Evolutionary conservation across 192 early-diverging fungal genomes (phyloP), one percentile per base, ranked within the genome.

Genomic region (Neocallimastix lanati): DNA sequence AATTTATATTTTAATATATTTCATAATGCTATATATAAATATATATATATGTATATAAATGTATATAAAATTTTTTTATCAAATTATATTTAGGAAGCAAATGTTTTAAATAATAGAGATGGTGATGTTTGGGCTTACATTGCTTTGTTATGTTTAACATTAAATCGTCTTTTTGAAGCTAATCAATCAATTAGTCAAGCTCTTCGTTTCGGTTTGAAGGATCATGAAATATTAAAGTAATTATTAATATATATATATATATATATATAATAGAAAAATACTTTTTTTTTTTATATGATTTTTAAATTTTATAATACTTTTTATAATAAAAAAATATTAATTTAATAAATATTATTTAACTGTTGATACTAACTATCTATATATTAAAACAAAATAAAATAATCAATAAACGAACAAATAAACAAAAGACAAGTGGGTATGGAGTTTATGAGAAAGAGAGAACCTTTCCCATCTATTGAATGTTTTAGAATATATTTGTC

Each of bases 71-170:
- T n/a, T n/a, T n/a, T n/a, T n/a, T n/a, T n/a, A n/a, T n/a, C n/a
- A n/a, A n/a, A n/a, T n/a, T 58, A 29, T 21, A 81, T 12, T 3
- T 76, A 90, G 88, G 88, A 90, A 84, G 88, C 88, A n/a, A 90
- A 90, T 83, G 83, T 88, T 13, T 81, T 88, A 14, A 90, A 90
- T 80, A 87, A 90, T 80, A 79, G 86, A 12, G 85, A 90, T 77
- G 80, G 84, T 40, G 87, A 90, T 33, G 87, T 88, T 25, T 90
- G 88, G 88, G 87, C 83, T 18, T 81, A 87, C 81, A 78, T 90
- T 12, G 79, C 88, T 3, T 77, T 87, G 11, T 78, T 90, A 29
- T 88, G 85, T 33, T 76, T 90, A 29, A 76, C 76, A 28, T 82
- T 83, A 30, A 81, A 86, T 28, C 83, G 87, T 27, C 28, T 78